phyloP scores from a whole-genome alignment of 2,329 filamentous ascomycete species.

The Arthrobotrys entomopaga region DNA sequence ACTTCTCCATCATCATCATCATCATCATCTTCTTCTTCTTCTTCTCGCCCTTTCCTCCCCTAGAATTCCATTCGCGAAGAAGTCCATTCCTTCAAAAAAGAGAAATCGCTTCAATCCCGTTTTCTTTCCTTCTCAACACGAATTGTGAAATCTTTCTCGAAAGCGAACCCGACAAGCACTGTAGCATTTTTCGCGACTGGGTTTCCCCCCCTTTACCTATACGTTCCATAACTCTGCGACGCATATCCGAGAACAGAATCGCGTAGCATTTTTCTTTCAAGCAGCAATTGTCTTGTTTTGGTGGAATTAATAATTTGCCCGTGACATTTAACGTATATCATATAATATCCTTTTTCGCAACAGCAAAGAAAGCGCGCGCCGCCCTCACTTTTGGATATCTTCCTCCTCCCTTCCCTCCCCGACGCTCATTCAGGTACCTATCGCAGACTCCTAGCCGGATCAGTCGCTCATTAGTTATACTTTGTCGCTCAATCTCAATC shows the following conservation, averaged over 20 bases:
- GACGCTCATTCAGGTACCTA: constrained; percentile 48
- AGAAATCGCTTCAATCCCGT: constrained; percentile 9
- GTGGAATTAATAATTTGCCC: background rate
- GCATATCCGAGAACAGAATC: constrained; percentile 24
- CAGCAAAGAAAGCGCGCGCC: constrained; percentile 26
- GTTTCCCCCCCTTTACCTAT: constrained; percentile 27
- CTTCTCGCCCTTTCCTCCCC: constrained; percentile 17
- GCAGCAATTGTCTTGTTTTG: background rate
- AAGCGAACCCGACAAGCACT: constrained; percentile 34
- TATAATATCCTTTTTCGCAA: constrained; percentile 36
- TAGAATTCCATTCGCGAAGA: constrained; percentile 42
- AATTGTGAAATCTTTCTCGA: constrained; percentile 4
- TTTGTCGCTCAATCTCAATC: constrained; percentile 17
- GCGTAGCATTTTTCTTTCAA: constrained; percentile 32
- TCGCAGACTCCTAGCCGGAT: constrained; percentile 23
- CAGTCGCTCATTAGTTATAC: constrained; percentile 47
- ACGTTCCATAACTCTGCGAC: constrained; percentile 31
- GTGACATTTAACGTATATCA: constrained; percentile 10
- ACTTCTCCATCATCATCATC: constrained; percentile 9
- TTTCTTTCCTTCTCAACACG: constrained; percentile 17
- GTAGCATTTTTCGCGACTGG: constrained; percentile 38
- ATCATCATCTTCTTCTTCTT: constrained; percentile 12
- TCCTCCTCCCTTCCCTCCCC: too few relatives aligned
- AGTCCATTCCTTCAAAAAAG: constrained; percentile 46
- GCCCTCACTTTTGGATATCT: background rate